phyloP scores from a whole-genome alignment of 345 rosid species.

The Gossypium herbaceum region DNA sequence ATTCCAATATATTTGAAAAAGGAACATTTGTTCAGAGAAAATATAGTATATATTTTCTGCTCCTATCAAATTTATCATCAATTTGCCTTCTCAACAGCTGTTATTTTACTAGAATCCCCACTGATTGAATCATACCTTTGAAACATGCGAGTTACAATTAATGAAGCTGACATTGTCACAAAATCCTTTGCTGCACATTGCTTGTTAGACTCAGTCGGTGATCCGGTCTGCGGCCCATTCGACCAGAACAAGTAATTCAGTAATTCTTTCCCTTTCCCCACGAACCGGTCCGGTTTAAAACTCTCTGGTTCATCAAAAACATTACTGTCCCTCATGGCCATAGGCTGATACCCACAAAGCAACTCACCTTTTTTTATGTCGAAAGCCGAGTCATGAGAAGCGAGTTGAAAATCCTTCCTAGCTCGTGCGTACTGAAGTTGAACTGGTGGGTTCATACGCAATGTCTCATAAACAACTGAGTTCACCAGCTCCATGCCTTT shows the following conservation, averaged over 20 bases:
- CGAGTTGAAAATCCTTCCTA: constrained; percentile 63
- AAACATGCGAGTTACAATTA: constrained; percentile 58
- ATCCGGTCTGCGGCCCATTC: constrained; percentile 79
- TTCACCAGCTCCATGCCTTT: constrained; percentile 65
- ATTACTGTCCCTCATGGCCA: constrained; percentile 62
- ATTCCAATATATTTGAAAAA: background rate
- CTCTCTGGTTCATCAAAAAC: constrained; percentile 66
- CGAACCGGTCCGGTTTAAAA: constrained; percentile 65
- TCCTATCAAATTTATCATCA: background rate
- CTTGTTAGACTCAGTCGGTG: constrained; percentile 58
- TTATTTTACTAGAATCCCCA: constrained; percentile 44
- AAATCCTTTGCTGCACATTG: constrained; percentile 79
- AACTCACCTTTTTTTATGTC: constrained; percentile 75
- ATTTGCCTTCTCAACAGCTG: constrained; percentile 44
- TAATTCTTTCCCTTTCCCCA: constrained; percentile 42
- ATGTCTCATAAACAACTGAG: constrained; percentile 73
- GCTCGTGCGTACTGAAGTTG: constrained; percentile 68
- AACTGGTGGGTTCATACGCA: constrained; percentile 76
- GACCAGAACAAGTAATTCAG: constrained; percentile 72
- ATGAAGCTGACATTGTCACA: constrained; percentile 46
- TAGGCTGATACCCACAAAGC: constrained; percentile 69
- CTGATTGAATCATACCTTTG: constrained; percentile 55
- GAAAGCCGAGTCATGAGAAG: constrained; percentile 57
- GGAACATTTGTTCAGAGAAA: background rate
- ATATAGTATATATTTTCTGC: background rate